Conservation (phyloP, 1,284 basidiomycete species). For the Marasmius tenuissimus region DNA sequence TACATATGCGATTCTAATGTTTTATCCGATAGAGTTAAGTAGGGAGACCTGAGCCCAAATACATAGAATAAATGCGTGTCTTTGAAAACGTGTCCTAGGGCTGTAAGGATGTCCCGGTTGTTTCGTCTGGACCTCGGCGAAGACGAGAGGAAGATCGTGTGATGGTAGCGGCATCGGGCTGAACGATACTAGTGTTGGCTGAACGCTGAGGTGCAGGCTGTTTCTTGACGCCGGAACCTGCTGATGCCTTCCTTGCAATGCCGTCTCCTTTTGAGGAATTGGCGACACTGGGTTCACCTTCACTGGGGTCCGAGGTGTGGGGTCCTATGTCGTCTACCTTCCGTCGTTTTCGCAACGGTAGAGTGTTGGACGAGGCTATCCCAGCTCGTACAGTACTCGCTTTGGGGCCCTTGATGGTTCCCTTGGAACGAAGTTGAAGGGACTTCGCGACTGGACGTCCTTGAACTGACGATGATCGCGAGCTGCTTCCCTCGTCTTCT, state of each 20-base stretch:
- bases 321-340: neutral
- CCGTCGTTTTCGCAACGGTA: neutral
- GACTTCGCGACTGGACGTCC: neutral
- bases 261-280: neutral
- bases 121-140: neutral
- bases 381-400: neutral
- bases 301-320: neutral
- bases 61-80: neutral
- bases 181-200: neutral
- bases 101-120: neutral
- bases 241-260: neutral
- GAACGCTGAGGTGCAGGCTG: neutral
- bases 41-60: neutral
- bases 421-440: neutral
- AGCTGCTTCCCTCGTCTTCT: neutral
- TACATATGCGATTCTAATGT: neutral
- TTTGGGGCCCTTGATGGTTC: neutral
- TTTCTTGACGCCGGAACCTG: neutral
- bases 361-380: neutral
- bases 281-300: neutral
- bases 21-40: neutral
- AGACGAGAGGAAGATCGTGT: neutral
- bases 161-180: neutral
- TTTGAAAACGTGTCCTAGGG: neutral
- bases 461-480: neutral